A percentile compares a stretch with the other conserved stretches of the same genome.
Conservation (phyloP, 257 asterid genomes). For the Solanum chilense region DNA sequence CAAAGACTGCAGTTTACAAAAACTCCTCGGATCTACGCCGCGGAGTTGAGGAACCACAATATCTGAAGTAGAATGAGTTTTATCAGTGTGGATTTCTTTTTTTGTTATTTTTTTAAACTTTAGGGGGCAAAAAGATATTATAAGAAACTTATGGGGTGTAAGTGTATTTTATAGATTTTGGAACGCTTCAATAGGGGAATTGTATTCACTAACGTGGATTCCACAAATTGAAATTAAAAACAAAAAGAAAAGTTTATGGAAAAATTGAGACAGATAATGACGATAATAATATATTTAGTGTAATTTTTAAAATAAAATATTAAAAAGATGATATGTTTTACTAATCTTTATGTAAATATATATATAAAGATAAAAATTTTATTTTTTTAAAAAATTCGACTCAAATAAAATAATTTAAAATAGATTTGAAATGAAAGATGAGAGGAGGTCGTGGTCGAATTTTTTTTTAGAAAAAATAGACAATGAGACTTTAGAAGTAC, state of each 20-base stretch:
- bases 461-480: too few relatives aligned
- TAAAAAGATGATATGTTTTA: too few relatives aligned
- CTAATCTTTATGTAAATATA: not conserved
- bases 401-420: too few relatives aligned
- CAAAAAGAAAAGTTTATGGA: too few relatives aligned
- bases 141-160: not conserved
- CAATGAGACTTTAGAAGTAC: not conserved
- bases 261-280: not conserved
- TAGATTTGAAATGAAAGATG: too few relatives aligned
- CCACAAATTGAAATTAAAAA: not conserved
- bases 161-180: not conserved
- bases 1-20: not conserved
- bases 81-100: not conserved
- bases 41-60: constrained; percentile 1
- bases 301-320: too few relatives aligned
- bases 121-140: not conserved
- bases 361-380: too few relatives aligned
- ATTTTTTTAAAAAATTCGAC: rapidly evolving
- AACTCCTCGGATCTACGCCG: constrained; percentile 20
- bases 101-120: not conserved
- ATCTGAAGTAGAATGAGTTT: not conserved
- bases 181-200: not conserved
- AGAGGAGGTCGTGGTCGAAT: not conserved
- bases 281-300: too few relatives aligned
- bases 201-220: not conserved